Percentiles rank a stretch among this genome's conserved stretches.
Evolutionary conservation across 2,329 filamentous ascomycete species (phyloP).

Genomic region (Sporothrix protearum): DNA sequence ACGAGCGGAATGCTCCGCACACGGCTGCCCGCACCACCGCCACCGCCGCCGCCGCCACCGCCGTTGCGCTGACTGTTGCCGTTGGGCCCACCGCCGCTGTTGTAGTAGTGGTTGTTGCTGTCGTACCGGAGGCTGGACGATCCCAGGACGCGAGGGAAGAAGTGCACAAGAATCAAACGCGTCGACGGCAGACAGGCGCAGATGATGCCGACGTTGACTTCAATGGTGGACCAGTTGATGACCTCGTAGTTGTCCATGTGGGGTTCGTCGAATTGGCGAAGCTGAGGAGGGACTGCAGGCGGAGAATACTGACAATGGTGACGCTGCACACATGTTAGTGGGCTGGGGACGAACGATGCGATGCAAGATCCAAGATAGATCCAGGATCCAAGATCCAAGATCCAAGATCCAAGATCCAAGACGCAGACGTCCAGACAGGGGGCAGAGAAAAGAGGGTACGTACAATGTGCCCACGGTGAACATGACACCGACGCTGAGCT

Average conservation of each 20-base stretch:
- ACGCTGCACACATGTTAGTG: constrained; percentile 29
- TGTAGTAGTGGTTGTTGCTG: constrained; percentile 20
- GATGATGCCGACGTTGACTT: constrained; percentile 37
- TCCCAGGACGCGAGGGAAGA: constrained; percentile 31
- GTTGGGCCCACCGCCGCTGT: not conserved
- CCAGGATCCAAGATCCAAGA: too few species aligned
- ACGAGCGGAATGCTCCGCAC: constrained; percentile 23
- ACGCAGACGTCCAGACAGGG: not conserved
- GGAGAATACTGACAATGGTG: constrained; percentile 35
- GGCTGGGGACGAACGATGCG: not conserved
- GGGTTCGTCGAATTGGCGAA: constrained; percentile 35
- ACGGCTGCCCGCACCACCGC: not conserved
- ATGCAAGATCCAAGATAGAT: too few species aligned
- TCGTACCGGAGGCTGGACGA: constrained; percentile 20
- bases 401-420: too few species aligned
- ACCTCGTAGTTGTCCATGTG: constrained; percentile 36
- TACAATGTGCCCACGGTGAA: constrained; percentile 45
- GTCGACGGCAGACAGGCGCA: constrained; percentile 37
- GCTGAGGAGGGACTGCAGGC: constrained; percentile 34
- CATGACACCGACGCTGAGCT: constrained; percentile 46
- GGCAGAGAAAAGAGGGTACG: constrained; percentile 16
- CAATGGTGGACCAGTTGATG: constrained; percentile 37
- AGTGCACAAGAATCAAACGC: constrained; percentile 33
- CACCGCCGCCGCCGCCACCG: not conserved
- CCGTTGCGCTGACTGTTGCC: not conserved